These are phyloP conservation scores for Fusarium lyarnte DNA, from an alignment of 2,329 filamentous ascomycete species.

Conservation along the genomic window DNA sequence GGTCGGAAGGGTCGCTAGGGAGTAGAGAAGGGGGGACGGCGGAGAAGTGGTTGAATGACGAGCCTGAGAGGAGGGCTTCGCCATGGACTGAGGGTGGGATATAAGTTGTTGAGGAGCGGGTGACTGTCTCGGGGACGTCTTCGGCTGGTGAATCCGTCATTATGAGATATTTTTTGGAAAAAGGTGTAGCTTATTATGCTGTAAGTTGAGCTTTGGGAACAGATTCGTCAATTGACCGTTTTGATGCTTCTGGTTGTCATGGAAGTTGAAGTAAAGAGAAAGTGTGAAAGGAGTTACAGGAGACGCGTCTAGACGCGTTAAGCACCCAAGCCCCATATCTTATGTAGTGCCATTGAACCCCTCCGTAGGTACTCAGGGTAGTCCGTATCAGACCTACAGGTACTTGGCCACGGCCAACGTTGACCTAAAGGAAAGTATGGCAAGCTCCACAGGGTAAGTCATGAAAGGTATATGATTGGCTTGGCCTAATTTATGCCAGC, in stretches of 20 bases:
- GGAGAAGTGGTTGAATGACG: slow-evolving; percentile 78
- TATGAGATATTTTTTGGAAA: background rate
- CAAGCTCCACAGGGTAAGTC: background rate
- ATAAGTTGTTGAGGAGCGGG: slow-evolving; percentile 53
- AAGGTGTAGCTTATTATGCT: background rate
- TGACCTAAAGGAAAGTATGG: background rate
- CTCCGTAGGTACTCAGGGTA: no score
- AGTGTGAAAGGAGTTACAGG: background rate
- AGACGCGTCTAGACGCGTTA: slow-evolving; percentile 38
- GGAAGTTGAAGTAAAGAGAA: background rate
- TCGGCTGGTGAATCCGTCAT: slow-evolving; percentile 56
- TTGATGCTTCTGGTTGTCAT: background rate
- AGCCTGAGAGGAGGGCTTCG: slow-evolving; percentile 66
- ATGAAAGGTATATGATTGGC: background rate
- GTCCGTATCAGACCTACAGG: no score
- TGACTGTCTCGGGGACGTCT: slow-evolving; percentile 34
- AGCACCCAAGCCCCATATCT: slow-evolving; percentile 19
- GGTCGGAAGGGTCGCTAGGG: slow-evolving; percentile 49
- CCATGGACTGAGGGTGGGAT: slow-evolving; percentile 75
- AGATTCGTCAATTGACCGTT: background rate
- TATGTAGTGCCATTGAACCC: background rate
- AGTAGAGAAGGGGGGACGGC: slow-evolving; percentile 71
- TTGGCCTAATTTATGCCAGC: background rate
- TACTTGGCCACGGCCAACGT: no score
- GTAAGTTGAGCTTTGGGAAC: background rate